Evolutionary conservation across 2,329 filamentous ascomycete genomes (phyloP).

Genomic region (Thelonectria blattea): DNA sequence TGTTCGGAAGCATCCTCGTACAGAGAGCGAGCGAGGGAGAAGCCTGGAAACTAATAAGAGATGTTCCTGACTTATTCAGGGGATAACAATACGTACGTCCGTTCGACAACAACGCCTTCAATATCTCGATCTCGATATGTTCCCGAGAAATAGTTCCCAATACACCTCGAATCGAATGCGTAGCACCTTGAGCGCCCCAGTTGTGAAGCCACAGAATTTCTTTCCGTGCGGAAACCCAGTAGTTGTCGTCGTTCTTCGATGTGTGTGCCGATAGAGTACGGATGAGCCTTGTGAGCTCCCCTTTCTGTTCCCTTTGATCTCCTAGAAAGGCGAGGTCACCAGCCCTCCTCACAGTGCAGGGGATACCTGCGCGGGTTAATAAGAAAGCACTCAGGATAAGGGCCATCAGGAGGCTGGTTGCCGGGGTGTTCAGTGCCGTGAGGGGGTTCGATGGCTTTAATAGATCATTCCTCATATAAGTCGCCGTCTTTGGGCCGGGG

Average conservation of each 20-base stretch:
- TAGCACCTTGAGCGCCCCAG: conserved; percentile 63
- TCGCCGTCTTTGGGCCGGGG: conserved; percentile 36
- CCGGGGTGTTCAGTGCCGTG: conserved; percentile 63
- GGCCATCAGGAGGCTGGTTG: conserved; percentile 66
- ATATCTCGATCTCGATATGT: conserved; percentile 72
- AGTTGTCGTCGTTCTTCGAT: conserved; percentile 65
- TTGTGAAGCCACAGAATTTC: conserved; percentile 76
- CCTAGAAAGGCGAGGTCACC: conserved; percentile 70
- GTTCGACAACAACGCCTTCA: conserved; percentile 70
- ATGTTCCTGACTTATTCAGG: not conserved
- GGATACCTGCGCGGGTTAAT: conserved; percentile 56
- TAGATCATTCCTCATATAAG: conserved; percentile 51
- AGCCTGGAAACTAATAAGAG: conserved; percentile 52
- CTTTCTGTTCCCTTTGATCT: conserved; percentile 68
- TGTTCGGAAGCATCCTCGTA: conserved; percentile 59
- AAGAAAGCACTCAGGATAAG: conserved; percentile 67
- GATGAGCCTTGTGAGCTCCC: conserved; percentile 64
- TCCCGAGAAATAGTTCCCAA: conserved; percentile 65
- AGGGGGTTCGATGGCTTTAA: conserved; percentile 66
- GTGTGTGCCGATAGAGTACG: conserved; percentile 56
- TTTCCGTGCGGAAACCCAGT: conserved; percentile 66
- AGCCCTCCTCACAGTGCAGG: conserved; percentile 58
- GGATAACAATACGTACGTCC: conserved; percentile 56
- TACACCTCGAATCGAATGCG: conserved; percentile 60
- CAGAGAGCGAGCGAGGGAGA: conserved; percentile 66